A percentile compares a stretch with the other conserved stretches of the same genome.
Conservation (phyloP, 345 rosid species). For the Sonneratia alba region DNA sequence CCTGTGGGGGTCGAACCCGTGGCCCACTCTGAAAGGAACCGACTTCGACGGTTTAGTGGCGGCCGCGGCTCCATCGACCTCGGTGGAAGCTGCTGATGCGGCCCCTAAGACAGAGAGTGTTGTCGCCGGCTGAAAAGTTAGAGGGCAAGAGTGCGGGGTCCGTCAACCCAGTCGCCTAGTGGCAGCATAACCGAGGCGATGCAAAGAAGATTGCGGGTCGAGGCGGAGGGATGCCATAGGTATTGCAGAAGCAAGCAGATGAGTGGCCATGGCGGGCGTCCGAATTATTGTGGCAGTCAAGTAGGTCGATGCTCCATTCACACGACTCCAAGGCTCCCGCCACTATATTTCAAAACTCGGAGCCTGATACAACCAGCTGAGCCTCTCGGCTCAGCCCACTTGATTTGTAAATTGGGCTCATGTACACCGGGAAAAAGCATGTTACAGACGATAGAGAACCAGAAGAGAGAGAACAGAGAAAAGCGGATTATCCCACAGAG, state of each 20-base stretch:
- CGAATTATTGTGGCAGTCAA: neutral
- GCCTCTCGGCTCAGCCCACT: no score
- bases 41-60: conserved; percentile 34
- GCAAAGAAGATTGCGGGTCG: conserved; percentile 10
- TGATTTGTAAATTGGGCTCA: no score
- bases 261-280: conserved; percentile 8
- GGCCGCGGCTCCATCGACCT: conserved; percentile 32
- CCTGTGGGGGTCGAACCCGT: conserved; percentile 91
- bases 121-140: conserved; percentile 9
- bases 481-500: no score
- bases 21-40: conserved; percentile 84
- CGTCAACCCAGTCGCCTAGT: conserved; percentile 10
- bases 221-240: conserved; percentile 28
- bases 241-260: conserved; percentile 21
- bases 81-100: conserved; percentile 31
- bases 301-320: neutral
- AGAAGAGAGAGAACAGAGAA: no score
- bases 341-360: no score
- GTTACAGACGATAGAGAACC: no score
- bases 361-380: no score
- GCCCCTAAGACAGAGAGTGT: conserved; percentile 18
- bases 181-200: conserved; percentile 13
- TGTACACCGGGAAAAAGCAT: no score
- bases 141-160: conserved; percentile 8
- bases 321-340: neutral